phyloP scores from a whole-genome alignment of 768 basidiomycete species.

The Kwoniella sp. region DNA sequence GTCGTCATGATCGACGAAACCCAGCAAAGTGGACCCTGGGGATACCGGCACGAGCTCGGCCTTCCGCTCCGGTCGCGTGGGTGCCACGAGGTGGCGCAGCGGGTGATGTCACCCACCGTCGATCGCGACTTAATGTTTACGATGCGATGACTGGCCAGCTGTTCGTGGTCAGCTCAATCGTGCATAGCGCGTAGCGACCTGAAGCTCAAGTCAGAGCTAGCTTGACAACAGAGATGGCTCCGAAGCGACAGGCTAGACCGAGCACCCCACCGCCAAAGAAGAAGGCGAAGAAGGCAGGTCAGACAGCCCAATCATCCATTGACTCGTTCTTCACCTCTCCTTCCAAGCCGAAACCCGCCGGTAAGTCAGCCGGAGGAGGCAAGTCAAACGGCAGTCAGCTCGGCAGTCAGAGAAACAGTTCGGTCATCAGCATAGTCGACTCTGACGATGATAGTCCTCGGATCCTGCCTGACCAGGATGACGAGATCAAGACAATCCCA shows the following conservation, averaged over 20 bases:
- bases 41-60: no score
- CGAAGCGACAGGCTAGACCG: conserved; percentile 17
- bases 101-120: neutral
- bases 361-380: neutral
- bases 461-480: neutral
- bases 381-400: neutral
- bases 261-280: conserved; percentile 16
- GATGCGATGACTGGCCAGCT: neutral
- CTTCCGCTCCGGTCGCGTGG: no score
- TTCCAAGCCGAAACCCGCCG: conserved; percentile 11
- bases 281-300: conserved; percentile 12
- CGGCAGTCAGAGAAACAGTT: neutral
- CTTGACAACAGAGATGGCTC: conserved; percentile 12
- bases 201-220: no score
- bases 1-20: no score
- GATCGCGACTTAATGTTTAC: neutral
- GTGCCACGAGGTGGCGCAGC: no score
- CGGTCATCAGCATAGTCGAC: conserved; percentile 23
- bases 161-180: neutral
- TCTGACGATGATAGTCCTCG: conserved; percentile 13
- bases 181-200: neutral
- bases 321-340: conserved; percentile 27
- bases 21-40: no score
- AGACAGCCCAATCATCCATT: conserved; percentile 15
- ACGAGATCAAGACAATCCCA: no score